Percentiles rank a stretch among this genome's conserved stretches.
These are phyloP conservation scores for Beauveria caledonica DNA, from an alignment of 2,329 filamentous ascomycete genomes.

Conservation along the genomic window DNA sequence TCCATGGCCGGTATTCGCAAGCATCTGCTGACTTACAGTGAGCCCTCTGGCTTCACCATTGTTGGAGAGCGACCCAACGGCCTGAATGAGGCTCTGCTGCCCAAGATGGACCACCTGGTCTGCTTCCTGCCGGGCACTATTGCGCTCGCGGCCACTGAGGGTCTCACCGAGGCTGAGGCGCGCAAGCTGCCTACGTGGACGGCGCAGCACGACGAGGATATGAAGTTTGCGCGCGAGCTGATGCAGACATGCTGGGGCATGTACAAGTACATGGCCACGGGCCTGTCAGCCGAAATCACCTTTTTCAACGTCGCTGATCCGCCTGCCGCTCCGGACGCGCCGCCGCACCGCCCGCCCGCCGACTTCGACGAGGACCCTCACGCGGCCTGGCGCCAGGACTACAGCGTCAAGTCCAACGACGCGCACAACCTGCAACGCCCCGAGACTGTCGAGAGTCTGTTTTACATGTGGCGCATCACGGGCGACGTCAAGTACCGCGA, in stretches of 20 bases:
- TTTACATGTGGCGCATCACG: slow-evolving; percentile 99
- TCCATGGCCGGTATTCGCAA: slow-evolving; percentile 78
- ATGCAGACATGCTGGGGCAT: slow-evolving; percentile 98
- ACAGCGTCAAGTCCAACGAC: slow-evolving; percentile 71
- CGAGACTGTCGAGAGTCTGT: slow-evolving; percentile 91
- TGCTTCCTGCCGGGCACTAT: slow-evolving; percentile 98
- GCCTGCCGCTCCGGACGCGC: slow-evolving; percentile 50
- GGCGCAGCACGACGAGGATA: slow-evolving; percentile 73
- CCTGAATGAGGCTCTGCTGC: slow-evolving; percentile 54
- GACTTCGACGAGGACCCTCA: slow-evolving; percentile 43
- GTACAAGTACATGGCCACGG: slow-evolving; percentile 84
- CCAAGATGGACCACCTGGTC: slow-evolving; percentile 97
- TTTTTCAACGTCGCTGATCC: slow-evolving; percentile 73
- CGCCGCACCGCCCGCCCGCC: slow-evolving; percentile 38
- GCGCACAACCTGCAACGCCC: slow-evolving; percentile 89
- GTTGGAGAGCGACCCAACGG: slow-evolving; percentile 79
- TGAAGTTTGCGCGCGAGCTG: slow-evolving; percentile 77
- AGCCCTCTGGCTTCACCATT: slow-evolving; percentile 73
- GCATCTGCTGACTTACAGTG: slow-evolving; percentile 83
- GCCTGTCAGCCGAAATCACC: slow-evolving; percentile 89
- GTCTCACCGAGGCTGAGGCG: slow-evolving; percentile 66
- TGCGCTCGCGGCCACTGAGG: slow-evolving; percentile 76
- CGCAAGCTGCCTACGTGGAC: slow-evolving; percentile 66
- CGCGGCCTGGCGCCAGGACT: slow-evolving; percentile 68
- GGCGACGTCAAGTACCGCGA: slow-evolving; percentile 81